Base-by-base conservation (phyloP, 257 asterid genomes). In the Linaria vulgaris region DNA sequence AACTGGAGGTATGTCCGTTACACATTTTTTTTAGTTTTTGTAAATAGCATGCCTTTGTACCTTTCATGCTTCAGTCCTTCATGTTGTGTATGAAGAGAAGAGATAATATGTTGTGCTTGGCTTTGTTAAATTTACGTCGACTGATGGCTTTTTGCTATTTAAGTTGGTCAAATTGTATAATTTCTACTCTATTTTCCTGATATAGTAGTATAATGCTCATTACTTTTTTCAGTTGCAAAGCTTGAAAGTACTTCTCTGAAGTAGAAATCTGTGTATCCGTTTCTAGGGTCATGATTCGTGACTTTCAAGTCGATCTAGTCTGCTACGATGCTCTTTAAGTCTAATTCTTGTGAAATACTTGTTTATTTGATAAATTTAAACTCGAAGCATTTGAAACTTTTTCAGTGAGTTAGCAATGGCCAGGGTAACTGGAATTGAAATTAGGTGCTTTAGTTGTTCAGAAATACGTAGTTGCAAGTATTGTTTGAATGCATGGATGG, bases 1-100 rank as follows among this genome's bases (percentile, higher is more conserved):
- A 80, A 66, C 74, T 88, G 76, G 96, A 85, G 96, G 96, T 89
- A 78, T 20, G 62, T 17, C 17, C 50, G 66, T 61, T 53, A 17
- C 56, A n/a, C 44, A 22, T 71, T 51, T 47, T 55, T 52, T 70
- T 66, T 3, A 34, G 5, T 34, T 34, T 34, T 34, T 3, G 5
- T 1, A 3, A n/a, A 8, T 34, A 4, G 41, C 41, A 34, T 3
- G 66, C 38, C 51, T 20, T 21, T 46, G 34, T 67, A 17, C 67
- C 60, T n/a, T 77, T 56, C 72, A 53, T 69, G 70, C n/a, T n/a
- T n/a, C n/a, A n/a, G n/a, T n/a, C n/a, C n/a, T n/a, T n/a, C n/a
- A n/a, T n/a, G n/a, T 46, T 30, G 57, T 25, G 22, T 52, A 38
- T 16, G 23, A 4, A 17, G 50, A 27, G 34, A 6, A 69, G 13